A percentile compares a stretch with the other conserved stretches of the same genome.
phyloP scores from a whole-genome alignment of 352 stramenopile genomes.

The Phytophthora tentaculata region DNA sequence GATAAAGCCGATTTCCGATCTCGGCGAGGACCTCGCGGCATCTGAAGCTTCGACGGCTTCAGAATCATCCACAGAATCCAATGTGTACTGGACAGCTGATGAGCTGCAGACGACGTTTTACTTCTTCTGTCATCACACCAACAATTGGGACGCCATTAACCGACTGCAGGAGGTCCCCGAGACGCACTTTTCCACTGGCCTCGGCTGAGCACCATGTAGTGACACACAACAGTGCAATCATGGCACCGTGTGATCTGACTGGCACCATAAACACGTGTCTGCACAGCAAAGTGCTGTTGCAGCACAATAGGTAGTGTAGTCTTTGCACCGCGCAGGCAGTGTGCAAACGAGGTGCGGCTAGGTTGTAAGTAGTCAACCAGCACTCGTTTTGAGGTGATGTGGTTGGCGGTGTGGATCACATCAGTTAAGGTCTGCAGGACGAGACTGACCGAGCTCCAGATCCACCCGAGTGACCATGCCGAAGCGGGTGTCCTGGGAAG shows the following conservation, averaged over 20 bases:
- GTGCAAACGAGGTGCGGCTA: not conserved
- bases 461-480: not conserved
- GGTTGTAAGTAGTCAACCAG: not conserved
- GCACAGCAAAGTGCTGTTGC: not conserved
- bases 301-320: not conserved
- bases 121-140: slow-evolving; percentile 76
- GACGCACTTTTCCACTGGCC: slow-evolving; percentile 58
- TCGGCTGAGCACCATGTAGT: too few relatives aligned
- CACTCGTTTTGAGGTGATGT: not conserved
- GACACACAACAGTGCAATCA: not conserved
- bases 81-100: slow-evolving; percentile 74
- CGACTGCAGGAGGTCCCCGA: slow-evolving; percentile 78
- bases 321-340: not conserved
- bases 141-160: slow-evolving; percentile 84
- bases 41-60: slow-evolving; percentile 10
- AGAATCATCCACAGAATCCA: slow-evolving; percentile 49
- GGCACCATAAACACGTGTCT: not conserved
- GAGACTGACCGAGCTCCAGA: too few relatives aligned
- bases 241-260: not conserved
- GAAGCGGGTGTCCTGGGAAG: not conserved
- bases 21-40: not conserved
- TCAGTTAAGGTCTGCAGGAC: not conserved
- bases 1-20: slow-evolving; percentile 18
- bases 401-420: not conserved
- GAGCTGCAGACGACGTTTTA: slow-evolving; percentile 79